Percentiles rank a stretch among this genome's conserved stretches.
Evolutionary conservation across 2,329 filamentous ascomycete species (phyloP).

Genomic region (Phialophora tarda): DNA sequence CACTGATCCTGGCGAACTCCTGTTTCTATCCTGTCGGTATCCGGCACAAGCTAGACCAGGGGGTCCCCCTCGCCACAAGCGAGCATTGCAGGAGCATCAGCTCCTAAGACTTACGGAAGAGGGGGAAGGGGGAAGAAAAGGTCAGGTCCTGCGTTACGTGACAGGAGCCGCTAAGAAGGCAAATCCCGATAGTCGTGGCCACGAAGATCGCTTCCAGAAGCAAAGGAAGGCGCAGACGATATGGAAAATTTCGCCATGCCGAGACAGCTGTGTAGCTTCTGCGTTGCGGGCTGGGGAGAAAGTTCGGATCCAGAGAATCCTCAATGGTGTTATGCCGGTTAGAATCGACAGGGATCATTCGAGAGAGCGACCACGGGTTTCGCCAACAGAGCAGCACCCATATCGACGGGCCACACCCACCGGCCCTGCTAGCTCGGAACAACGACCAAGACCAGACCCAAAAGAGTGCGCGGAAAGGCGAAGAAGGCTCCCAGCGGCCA

Average conservation of each 20-base stretch:
- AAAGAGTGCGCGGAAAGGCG: conserved; percentile 5
- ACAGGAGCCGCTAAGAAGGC: not conserved
- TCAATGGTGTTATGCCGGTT: not conserved
- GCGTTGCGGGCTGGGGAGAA: not conserved
- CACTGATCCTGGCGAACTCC: not conserved
- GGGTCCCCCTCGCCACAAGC: not conserved
- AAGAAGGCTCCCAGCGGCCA: not conserved
- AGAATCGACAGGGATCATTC: not conserved
- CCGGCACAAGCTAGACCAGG: not conserved
- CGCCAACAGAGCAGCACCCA: conserved; percentile 4
- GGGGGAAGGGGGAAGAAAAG: not conserved
- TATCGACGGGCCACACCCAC: conserved; percentile 10
- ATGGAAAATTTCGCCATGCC: not conserved
- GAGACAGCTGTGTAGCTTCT: not conserved
- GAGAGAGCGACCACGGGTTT: not conserved
- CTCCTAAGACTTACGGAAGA: not conserved
- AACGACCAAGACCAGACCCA: conserved; percentile 13
- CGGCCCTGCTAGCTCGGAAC: conserved; percentile 10
- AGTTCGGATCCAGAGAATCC: conserved; percentile 2
- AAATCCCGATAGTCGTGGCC: not conserved
- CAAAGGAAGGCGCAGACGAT: not conserved
- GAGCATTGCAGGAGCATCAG: conserved; percentile 10
- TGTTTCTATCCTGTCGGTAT: not conserved
- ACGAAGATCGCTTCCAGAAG: not conserved
- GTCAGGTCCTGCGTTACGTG: not conserved